These are phyloP conservation scores for Trametes villosa DNA, from an alignment of 768 basidiomycete species.

Conservation along the genomic window DNA sequence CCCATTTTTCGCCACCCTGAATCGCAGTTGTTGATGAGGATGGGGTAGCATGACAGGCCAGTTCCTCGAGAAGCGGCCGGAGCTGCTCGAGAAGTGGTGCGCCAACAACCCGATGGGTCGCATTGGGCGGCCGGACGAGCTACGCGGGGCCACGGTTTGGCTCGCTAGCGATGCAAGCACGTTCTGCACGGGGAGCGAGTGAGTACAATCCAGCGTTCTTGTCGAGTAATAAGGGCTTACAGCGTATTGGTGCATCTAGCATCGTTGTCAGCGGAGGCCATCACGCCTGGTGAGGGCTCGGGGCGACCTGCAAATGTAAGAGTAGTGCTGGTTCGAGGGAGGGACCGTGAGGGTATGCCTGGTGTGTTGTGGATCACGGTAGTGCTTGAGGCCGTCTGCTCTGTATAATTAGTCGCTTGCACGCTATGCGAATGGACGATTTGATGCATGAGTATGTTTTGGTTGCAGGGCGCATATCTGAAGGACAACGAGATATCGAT, in stretches of 20 bases:
- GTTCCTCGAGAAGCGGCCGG: slow-evolving; percentile 64
- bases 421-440: no score
- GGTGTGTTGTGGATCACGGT: no score
- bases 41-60: slow-evolving; percentile 69
- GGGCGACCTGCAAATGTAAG: no score
- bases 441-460: no score
- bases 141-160: slow-evolving; percentile 73
- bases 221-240: not conserved
- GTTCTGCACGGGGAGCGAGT: slow-evolving; percentile 85
- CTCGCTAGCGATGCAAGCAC: slow-evolving; percentile 47
- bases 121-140: slow-evolving; percentile 70
- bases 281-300: slow-evolving; percentile 28
- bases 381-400: no score
- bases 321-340: no score
- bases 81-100: slow-evolving; percentile 67
- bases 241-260: not conserved
- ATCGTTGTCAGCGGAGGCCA: slow-evolving; percentile 32
- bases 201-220: slow-evolving; percentile 27
- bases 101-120: slow-evolving; percentile 66
- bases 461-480: no score
- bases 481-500: no score
- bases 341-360: no score
- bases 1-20: slow-evolving; percentile 37
- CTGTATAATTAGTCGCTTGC: no score
- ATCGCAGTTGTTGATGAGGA: not conserved